A percentile compares a stretch with the other conserved stretches of the same genome.
These are phyloP conservation scores for Trichomonas tenax DNA, from an alignment of 208 protist species.

Conservation along the genomic window DNA sequence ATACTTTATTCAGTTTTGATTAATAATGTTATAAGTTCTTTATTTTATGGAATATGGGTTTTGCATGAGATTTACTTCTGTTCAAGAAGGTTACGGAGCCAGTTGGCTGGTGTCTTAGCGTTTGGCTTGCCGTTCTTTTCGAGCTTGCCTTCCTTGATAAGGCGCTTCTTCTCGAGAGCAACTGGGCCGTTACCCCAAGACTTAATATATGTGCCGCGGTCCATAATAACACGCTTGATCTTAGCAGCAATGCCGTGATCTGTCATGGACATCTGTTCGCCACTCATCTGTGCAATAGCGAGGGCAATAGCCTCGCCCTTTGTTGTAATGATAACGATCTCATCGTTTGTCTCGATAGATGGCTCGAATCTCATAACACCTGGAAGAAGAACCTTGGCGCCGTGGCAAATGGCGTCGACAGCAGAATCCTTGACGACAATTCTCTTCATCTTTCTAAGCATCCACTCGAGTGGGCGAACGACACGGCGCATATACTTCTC, in stretches of 20 bases:
- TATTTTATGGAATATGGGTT: background rate
- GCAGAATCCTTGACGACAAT: constrained; percentile 96
- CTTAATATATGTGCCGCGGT: constrained; percentile 94
- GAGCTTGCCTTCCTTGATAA: constrained; percentile 68
- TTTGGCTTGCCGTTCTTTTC: constrained; percentile 92
- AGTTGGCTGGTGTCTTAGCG: constrained; percentile 81
- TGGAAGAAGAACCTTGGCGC: constrained; percentile 95
- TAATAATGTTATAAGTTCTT: background rate
- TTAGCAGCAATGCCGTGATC: constrained; percentile 86
- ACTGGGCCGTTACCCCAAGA: constrained; percentile 83
- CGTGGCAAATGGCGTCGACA: constrained; percentile 37
- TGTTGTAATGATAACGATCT: constrained; percentile 94
- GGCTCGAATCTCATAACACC: constrained; percentile 86
- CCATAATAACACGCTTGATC: constrained; percentile 98
- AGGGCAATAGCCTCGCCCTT: constrained; percentile 98
- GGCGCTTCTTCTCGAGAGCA: constrained; percentile 78
- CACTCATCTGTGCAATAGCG: constrained; percentile 92
- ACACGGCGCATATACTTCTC: constrained; percentile 80
- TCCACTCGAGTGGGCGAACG: constrained; percentile 86
- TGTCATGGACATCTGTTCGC: constrained; percentile 75
- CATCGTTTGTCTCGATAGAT: constrained; percentile 81
- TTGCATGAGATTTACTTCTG: background rate
- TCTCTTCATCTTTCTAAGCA: constrained; percentile 89
- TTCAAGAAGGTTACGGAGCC: constrained; percentile 38
- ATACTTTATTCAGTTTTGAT: background rate